A percentile compares a stretch with the other conserved stretches of the same genome.
phyloP scores from a whole-genome alignment of 495 filamentous ascomycete species.

The Penicillium manginii region DNA sequence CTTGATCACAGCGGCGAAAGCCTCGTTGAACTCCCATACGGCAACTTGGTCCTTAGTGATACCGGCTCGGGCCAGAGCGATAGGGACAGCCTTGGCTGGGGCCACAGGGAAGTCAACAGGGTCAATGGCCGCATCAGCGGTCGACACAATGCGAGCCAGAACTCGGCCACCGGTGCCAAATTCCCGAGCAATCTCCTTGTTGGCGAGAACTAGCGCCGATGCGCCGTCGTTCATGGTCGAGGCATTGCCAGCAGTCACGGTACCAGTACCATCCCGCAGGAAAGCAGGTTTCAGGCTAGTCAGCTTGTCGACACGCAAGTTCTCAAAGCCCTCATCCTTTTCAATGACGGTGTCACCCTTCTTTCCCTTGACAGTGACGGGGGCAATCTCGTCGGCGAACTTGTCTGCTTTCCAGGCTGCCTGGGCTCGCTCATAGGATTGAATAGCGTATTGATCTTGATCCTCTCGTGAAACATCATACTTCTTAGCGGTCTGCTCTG shows the following conservation, averaged over 20 bases:
- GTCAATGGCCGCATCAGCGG: slow-evolving; percentile 89
- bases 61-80: slow-evolving; percentile 85
- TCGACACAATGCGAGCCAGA: slow-evolving; percentile 80
- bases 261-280: slow-evolving; percentile 78
- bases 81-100: slow-evolving; percentile 87
- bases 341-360: slow-evolving; percentile 81
- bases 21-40: slow-evolving; percentile 98
- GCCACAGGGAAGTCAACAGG: slow-evolving; percentile 96
- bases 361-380: slow-evolving; percentile 79
- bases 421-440: slow-evolving; percentile 84
- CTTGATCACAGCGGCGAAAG: slow-evolving; percentile 94
- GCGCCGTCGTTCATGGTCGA: slow-evolving; percentile 94
- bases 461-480: slow-evolving; percentile 75
- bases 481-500: slow-evolving; percentile 94
- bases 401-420: slow-evolving; percentile 79
- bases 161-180: slow-evolving; percentile 74
- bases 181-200: slow-evolving; percentile 72
- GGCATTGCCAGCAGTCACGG: slow-evolving; percentile 92
- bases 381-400: slow-evolving; percentile 85
- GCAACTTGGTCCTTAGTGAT: slow-evolving; percentile 88
- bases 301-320: slow-evolving; percentile 82
- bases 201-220: slow-evolving; percentile 84
- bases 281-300: slow-evolving; percentile 89
- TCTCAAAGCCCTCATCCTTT: slow-evolving; percentile 86
- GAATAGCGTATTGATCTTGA: slow-evolving; percentile 90